Conservation (phyloP, 352 stramenopile species). For the Phytophthora podocarpi region DNA sequence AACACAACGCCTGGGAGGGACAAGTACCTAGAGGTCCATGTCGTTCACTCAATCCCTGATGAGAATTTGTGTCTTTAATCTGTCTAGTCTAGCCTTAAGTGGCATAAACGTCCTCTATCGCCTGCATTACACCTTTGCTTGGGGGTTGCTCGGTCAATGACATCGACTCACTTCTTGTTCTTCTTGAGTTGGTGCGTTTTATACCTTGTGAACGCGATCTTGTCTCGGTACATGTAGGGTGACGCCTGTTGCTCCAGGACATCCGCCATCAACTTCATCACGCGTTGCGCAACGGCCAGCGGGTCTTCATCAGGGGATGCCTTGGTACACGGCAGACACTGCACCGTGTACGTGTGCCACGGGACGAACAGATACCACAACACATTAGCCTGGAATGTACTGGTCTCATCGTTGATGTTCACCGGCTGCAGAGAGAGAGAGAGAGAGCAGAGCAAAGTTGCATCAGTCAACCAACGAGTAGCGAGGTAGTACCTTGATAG, state of each 20-base stretch:
- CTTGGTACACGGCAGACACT: constrained; percentile 49
- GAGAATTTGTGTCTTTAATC: no score
- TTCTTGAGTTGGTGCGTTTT: constrained; percentile 59
- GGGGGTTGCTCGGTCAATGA: no score
- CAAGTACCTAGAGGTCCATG: no score
- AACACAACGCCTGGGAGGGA: no score
- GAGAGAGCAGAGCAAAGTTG: not conserved
- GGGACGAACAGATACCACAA: constrained; percentile 75
- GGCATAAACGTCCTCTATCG: no score
- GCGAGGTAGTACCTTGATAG: not conserved
- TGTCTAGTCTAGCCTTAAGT: no score
- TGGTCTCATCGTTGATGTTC: constrained; percentile 83
- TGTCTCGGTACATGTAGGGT: constrained; percentile 77
- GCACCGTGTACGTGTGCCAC: constrained; percentile 74
- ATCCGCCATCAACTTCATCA: constrained; percentile 62
- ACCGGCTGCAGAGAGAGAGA: constrained; percentile 48
- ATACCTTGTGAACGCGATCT: constrained; percentile 69
- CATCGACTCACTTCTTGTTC: constrained; percentile 42
- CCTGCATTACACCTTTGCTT: no score
- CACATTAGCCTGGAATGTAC: constrained; percentile 75
- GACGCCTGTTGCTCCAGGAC: constrained; percentile 58
- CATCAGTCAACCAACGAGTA: not conserved
- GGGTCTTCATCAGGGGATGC: constrained; percentile 47
- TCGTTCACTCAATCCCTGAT: no score
- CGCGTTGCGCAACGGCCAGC: constrained; percentile 58